Percentiles rank a stretch among this genome's conserved stretches.
Conservation (phyloP, 495 filamentous ascomycete genomes). For the Xylaria intraflava region DNA sequence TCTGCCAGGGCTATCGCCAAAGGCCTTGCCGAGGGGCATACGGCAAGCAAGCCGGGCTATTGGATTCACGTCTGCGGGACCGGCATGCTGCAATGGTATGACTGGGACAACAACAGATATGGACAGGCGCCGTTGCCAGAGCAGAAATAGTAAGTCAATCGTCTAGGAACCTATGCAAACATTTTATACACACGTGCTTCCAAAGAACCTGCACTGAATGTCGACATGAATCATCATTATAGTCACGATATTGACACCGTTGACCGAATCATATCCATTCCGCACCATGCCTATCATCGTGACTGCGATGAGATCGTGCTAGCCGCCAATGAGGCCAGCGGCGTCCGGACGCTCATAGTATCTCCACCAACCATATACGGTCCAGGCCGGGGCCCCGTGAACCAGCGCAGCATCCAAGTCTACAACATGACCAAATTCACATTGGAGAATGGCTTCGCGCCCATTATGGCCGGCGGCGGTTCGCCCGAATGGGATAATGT, state of each 20-base stretch:
- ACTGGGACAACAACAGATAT: conserved; percentile 29
- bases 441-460: conserved; percentile 55
- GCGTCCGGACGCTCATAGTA: conserved; percentile 62
- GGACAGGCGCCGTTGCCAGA: conserved; percentile 37
- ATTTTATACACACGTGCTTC: not conserved
- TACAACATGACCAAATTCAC: conserved; percentile 50
- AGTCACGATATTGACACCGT: conserved; percentile 33
- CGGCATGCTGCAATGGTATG: conserved; percentile 42
- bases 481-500: conserved; percentile 64
- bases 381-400: conserved; percentile 60
- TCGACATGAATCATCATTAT: conserved; percentile 1
- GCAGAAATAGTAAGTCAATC: conserved; percentile 19
- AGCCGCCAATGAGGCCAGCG: conserved; percentile 33
- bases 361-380: conserved; percentile 79
- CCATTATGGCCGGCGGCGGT: conserved; percentile 57
- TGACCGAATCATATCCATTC: conserved; percentile 30
- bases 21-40: conserved; percentile 39
- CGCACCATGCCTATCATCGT: conserved; percentile 37
- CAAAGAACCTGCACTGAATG: not conserved
- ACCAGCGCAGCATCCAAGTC: conserved; percentile 60
- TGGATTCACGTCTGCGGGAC: conserved; percentile 46
- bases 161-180: too few relatives aligned
- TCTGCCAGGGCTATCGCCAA: conserved; percentile 40
- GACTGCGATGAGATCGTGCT: conserved; percentile 42
- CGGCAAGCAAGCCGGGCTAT: conserved; percentile 40